phyloP scores from a whole-genome alignment of 352 stramenopile genomes.

The Phytophthora boehmeriae region DNA sequence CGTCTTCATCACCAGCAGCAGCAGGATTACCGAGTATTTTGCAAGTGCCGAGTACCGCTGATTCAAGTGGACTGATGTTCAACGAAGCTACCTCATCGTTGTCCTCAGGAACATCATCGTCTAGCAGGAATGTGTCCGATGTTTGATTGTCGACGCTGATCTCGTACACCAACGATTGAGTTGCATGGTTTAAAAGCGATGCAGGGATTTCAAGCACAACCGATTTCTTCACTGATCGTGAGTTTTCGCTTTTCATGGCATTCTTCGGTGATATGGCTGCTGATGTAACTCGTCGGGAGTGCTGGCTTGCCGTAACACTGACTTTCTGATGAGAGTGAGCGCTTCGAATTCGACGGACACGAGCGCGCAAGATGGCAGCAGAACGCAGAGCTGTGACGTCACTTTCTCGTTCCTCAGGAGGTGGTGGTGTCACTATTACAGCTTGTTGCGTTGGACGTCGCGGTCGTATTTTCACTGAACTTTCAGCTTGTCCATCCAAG shows the following conservation, averaged over 20 bases:
- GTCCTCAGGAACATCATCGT: background rate
- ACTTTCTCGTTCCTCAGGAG: conserved; percentile 1
- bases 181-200: background rate
- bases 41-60: background rate
- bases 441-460: conserved; percentile 18
- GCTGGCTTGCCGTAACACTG: background rate
- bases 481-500: background rate
- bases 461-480: background rate
- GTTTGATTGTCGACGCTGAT: background rate
- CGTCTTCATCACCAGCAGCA: background rate
- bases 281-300: background rate
- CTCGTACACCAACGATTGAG: too few relatives aligned
- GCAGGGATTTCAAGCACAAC: background rate
- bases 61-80: background rate
- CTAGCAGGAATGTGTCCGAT: background rate
- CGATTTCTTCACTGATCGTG: background rate
- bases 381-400: conserved; percentile 16
- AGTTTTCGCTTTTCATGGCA: background rate
- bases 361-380: conserved; percentile 26
- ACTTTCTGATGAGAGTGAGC: conserved; percentile 9
- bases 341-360: conserved; percentile 31
- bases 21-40: background rate
- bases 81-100: background rate
- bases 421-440: conserved; percentile 9
- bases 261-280: background rate